These are phyloP conservation scores for Leccinum boreale DNA, from an alignment of 768 basidiomycete species.

Conservation along the genomic window DNA sequence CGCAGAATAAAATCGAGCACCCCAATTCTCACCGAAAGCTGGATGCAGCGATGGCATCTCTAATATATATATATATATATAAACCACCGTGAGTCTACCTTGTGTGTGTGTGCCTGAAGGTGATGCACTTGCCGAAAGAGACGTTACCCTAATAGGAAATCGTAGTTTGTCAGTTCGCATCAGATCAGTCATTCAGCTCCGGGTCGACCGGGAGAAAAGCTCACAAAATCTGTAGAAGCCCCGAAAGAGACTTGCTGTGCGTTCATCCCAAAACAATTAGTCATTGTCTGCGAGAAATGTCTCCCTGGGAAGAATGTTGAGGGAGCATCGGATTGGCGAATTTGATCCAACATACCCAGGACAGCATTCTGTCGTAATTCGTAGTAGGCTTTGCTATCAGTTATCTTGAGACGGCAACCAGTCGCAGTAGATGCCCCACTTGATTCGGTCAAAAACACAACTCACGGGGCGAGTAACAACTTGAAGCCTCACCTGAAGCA, in stretches of 20 bases:
- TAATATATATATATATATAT: slow-evolving; percentile 20
- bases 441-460: slow-evolving; percentile 9
- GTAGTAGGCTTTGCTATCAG: slow-evolving; percentile 41
- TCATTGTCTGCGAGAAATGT: slow-evolving; percentile 48
- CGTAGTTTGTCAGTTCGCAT: slow-evolving; percentile 11
- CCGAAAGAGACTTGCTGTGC: slow-evolving; percentile 36
- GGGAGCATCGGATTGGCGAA: background rate
- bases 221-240: slow-evolving; percentile 79
- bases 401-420: slow-evolving; percentile 49
- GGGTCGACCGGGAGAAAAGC: slow-evolving; percentile 24
- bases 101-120: slow-evolving; percentile 1
- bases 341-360: slow-evolving; percentile 40
- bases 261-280: slow-evolving; percentile 42
- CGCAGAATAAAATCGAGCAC: background rate
- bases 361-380: slow-evolving; percentile 59
- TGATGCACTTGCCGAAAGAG: slow-evolving; percentile 51
- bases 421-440: slow-evolving; percentile 71
- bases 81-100: slow-evolving; percentile 10
- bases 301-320: slow-evolving; percentile 38
- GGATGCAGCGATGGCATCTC: slow-evolving; percentile 66
- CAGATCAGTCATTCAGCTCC: background rate
- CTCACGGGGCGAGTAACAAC: background rate
- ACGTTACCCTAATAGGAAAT: slow-evolving; percentile 61
- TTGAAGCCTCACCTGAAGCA: slow-evolving; percentile 63
- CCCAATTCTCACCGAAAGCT: slow-evolving; percentile 44